Conservation (phyloP, 805 yeast species). For the Saturnispora saitoi region DNA sequence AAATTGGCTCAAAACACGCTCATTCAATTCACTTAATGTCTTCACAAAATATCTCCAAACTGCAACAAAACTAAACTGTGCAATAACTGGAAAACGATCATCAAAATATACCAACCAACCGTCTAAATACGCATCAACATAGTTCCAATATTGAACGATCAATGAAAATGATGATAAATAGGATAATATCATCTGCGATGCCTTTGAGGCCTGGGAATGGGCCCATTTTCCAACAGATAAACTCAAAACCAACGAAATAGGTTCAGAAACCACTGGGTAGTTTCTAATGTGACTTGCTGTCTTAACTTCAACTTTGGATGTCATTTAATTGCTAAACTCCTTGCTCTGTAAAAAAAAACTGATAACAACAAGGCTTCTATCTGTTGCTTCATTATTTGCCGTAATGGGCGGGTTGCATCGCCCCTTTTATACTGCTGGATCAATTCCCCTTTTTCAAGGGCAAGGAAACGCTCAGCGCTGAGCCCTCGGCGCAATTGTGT, state of each 20-base stretch:
- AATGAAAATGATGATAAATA: constrained; percentile 17
- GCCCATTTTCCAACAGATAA: constrained; percentile 16
- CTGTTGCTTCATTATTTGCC: background rate
- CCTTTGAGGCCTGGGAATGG: constrained; percentile 14
- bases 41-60: constrained; percentile 7
- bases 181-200: constrained; percentile 9
- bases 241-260: constrained; percentile 12
- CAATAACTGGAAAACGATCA: constrained; percentile 23
- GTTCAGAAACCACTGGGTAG: constrained; percentile 27
- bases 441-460: too few species aligned
- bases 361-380: background rate
- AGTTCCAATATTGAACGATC: constrained; percentile 16
- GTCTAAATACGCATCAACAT: constrained; percentile 20
- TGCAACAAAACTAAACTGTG: constrained; percentile 17
- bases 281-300: constrained; percentile 21
- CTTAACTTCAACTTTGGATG: background rate
- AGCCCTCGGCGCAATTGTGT: background rate
- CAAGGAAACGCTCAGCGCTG: background rate
- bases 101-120: constrained; percentile 23
- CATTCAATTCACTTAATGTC: background rate
- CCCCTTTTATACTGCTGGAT: background rate
- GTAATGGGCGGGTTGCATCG: background rate
- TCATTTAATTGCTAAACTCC: background rate
- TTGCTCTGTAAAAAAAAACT: background rate
- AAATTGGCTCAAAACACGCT: background rate